Conservation (phyloP, 2,329 filamentous ascomycete genomes). For the Sarocladiaceae sp. region DNA sequence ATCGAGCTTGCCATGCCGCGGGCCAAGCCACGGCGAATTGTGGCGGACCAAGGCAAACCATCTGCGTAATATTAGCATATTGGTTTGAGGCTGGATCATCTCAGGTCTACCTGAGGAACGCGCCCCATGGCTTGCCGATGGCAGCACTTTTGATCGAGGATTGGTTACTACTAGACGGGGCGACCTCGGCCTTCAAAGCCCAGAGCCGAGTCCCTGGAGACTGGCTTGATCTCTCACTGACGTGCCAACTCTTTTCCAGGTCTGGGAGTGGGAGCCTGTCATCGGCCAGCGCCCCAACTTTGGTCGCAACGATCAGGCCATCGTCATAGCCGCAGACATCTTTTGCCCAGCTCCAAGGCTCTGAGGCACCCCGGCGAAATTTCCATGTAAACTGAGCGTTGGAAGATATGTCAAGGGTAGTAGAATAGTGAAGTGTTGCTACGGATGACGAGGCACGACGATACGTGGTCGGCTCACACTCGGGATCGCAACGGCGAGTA, state of each 20-base stretch:
- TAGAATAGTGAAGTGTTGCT: constrained; percentile 49
- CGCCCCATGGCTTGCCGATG: constrained; percentile 60
- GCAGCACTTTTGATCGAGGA: constrained; percentile 53
- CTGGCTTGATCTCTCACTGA: constrained; percentile 57
- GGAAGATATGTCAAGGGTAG: constrained; percentile 41
- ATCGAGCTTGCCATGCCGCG: constrained; percentile 66
- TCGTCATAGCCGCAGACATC: constrained; percentile 61
- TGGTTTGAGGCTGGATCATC: constrained; percentile 2
- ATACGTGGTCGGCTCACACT: constrained; percentile 45
- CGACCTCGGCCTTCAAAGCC: constrained; percentile 56
- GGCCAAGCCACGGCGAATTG: constrained; percentile 82
- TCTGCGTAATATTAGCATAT: constrained; percentile 29
- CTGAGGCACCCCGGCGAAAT: constrained; percentile 49
- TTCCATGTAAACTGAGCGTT: constrained; percentile 66
- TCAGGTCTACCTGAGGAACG: constrained; percentile 41
- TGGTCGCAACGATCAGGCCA: constrained; percentile 49
- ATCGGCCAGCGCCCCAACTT: constrained; percentile 23
- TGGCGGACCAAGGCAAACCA: constrained; percentile 81
- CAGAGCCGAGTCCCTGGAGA: constrained; percentile 67
- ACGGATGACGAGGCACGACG: constrained; percentile 26
- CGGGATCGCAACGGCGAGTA: constrained; percentile 24
- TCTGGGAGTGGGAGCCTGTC: constrained; percentile 40
- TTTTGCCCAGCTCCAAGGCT: constrained; percentile 67
- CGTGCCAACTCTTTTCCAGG: constrained; percentile 51
- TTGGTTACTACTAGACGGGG: constrained; percentile 49